Conservation (phyloP, 2,329 filamentous ascomycete species). For the Orbilia ellipsospora region DNA sequence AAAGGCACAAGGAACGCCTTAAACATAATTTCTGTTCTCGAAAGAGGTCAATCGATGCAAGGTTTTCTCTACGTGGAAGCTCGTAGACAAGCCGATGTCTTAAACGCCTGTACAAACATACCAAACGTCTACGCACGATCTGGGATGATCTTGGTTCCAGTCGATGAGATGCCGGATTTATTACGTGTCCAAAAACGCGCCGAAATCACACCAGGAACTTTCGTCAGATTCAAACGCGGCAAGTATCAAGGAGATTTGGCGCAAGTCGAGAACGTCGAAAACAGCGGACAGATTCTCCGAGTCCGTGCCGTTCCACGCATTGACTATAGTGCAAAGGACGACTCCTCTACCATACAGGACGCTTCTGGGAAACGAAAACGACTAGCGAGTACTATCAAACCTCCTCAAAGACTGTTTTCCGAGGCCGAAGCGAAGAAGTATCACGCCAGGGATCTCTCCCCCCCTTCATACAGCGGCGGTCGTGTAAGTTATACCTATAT, state of each 20-base stretch:
- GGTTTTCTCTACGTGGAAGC: conserved; percentile 97
- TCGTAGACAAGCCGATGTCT: conserved; percentile 83
- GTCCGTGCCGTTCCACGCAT: conserved; percentile 89
- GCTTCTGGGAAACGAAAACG: conserved; percentile 81
- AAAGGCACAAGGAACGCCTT: conserved; percentile 81
- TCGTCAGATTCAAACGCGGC: conserved; percentile 84
- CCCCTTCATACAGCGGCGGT: conserved; percentile 66
- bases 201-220: conserved; percentile 84
- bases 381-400: conserved; percentile 72
- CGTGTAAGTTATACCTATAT: conserved; percentile 84
- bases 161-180: conserved; percentile 98
- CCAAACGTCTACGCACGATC: conserved; percentile 89
- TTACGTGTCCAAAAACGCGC: conserved; percentile 88
- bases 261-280: conserved; percentile 90
- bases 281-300: conserved; percentile 88
- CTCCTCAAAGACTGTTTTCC: conserved; percentile 90
- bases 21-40: conserved; percentile 88
- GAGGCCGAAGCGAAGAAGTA: conserved; percentile 92
- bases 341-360: conserved; percentile 67
- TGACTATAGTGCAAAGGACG: conserved; percentile 90
- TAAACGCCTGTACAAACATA: conserved; percentile 82
- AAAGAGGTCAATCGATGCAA: conserved; percentile 87
- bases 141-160: conserved; percentile 87
- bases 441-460: conserved; percentile 73
- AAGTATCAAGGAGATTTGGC: conserved; percentile 91